Percentiles rank a stretch among this genome's conserved stretches.
phyloP scores from a whole-genome alignment of 2,329 filamentous ascomycete genomes.

The Colletotrichum ledebouriae region DNA sequence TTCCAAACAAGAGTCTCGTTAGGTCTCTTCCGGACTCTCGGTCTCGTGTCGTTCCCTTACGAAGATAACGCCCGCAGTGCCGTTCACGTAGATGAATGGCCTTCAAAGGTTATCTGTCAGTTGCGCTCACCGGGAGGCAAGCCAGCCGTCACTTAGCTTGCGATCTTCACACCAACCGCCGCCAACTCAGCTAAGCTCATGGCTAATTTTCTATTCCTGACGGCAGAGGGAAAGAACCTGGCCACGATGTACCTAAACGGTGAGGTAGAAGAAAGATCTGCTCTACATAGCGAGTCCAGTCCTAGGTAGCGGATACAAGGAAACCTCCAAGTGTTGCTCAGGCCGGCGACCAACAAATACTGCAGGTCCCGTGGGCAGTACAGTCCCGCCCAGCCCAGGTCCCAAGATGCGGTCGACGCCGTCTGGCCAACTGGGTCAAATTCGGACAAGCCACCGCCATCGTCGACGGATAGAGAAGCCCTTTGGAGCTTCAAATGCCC shows the following conservation, averaged over 20 bases:
- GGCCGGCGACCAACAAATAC: background rate
- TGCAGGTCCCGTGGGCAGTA: slow-evolving; percentile 22
- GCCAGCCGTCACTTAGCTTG: slow-evolving; percentile 16
- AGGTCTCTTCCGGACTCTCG: background rate
- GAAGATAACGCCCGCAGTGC: background rate
- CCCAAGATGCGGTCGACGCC: slow-evolving; percentile 34
- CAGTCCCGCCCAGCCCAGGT: slow-evolving; percentile 22
- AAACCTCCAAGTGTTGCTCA: slow-evolving; percentile 5
- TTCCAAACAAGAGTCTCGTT: background rate
- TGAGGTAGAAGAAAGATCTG: background rate
- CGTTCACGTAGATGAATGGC: slow-evolving; percentile 16
- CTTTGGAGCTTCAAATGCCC: background rate
- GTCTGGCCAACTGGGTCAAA: slow-evolving; percentile 31
- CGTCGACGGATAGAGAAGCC: slow-evolving; percentile 7
- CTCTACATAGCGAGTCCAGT: background rate
- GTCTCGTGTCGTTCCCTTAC: background rate
- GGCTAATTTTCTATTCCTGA: no score
- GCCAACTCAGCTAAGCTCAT: background rate
- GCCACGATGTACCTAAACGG: no score
- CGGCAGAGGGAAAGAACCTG: no score
- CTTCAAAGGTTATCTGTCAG: slow-evolving; percentile 12
- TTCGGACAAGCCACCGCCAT: slow-evolving; percentile 24
- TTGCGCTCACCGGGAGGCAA: background rate
- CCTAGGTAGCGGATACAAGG: background rate
- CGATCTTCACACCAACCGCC: slow-evolving; percentile 11